These are phyloP conservation scores for Pleurozium schreberi DNA, from an alignment of 225 moss, liverwort and hornwort species.

Conservation along the genomic window DNA sequence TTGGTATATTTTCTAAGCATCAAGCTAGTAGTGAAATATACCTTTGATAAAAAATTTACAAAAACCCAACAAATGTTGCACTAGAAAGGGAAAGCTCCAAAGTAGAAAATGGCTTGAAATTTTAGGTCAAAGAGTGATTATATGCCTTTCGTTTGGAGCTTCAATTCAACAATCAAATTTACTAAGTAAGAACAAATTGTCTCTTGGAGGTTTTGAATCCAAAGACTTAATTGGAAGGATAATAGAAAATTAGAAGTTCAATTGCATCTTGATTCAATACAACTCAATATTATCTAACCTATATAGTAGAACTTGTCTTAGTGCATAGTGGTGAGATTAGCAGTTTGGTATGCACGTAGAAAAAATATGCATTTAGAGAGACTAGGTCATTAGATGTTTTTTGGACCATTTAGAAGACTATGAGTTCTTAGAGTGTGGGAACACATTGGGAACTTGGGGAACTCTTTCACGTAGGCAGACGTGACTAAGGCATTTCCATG, in stretches of 20 bases:
- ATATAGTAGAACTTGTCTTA: no score
- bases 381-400: no score
- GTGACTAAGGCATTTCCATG: no score
- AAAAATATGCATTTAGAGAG: no score
- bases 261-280: background rate
- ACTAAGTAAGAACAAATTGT: background rate
- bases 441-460: no score
- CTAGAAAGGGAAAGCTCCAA: fast-evolving
- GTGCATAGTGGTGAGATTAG: no score
- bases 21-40: background rate
- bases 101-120: background rate
- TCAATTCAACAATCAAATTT: fast-evolving
- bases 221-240: background rate
- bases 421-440: no score
- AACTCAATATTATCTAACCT: background rate
- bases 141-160: fast-evolving
- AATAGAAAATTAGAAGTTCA: background rate
- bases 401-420: no score
- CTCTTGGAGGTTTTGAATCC: background rate
- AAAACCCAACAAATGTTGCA: background rate
- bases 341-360: no score
- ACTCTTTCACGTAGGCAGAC: no score
- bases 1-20: background rate
- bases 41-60: fast-evolving
- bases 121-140: background rate